These are phyloP conservation scores for Lepidium africanum DNA, from an alignment of 345 rosid genomes.

Conservation along the genomic window DNA sequence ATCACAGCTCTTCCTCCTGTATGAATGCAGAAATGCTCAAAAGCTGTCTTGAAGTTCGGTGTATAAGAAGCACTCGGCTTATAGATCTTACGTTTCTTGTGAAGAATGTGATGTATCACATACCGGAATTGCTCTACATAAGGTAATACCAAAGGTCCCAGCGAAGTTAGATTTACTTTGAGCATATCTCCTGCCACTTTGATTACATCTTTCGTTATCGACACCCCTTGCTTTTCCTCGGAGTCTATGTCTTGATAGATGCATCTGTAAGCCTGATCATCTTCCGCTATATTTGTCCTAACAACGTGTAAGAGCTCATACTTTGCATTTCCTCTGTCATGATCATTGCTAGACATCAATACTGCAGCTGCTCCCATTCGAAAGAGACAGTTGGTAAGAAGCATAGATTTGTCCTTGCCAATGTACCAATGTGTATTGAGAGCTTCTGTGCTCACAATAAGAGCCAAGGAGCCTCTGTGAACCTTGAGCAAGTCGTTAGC, in stretches of 20 bases:
- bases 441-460: slow-evolving; percentile 46
- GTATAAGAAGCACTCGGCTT: slow-evolving; percentile 23
- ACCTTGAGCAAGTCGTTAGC: slow-evolving; percentile 50
- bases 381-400: slow-evolving; percentile 53
- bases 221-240: slow-evolving; percentile 38
- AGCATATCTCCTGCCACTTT: slow-evolving; percentile 43
- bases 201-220: slow-evolving; percentile 44
- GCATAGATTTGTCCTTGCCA: slow-evolving; percentile 55
- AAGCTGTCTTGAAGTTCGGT: slow-evolving; percentile 53
- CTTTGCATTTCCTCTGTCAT: slow-evolving; percentile 37
- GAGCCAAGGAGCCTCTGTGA: slow-evolving; percentile 43
- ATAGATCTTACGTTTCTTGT: slow-evolving; percentile 27
- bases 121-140: slow-evolving; percentile 37
- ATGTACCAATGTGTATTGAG: slow-evolving; percentile 40
- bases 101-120: slow-evolving; percentile 20
- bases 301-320: slow-evolving; percentile 38
- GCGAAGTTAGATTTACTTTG: slow-evolving; percentile 39
- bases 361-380: slow-evolving; percentile 67
- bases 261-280: slow-evolving; percentile 45
- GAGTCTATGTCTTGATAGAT: slow-evolving; percentile 48
- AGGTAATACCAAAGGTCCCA: slow-evolving; percentile 48
- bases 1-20: slow-evolving; percentile 56
- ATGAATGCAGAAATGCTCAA: slow-evolving; percentile 60
- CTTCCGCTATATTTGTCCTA: slow-evolving; percentile 39
- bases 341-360: slow-evolving; percentile 42